phyloP scores from a whole-genome alignment of 257 asterid genomes.

The Salvia splendens region DNA sequence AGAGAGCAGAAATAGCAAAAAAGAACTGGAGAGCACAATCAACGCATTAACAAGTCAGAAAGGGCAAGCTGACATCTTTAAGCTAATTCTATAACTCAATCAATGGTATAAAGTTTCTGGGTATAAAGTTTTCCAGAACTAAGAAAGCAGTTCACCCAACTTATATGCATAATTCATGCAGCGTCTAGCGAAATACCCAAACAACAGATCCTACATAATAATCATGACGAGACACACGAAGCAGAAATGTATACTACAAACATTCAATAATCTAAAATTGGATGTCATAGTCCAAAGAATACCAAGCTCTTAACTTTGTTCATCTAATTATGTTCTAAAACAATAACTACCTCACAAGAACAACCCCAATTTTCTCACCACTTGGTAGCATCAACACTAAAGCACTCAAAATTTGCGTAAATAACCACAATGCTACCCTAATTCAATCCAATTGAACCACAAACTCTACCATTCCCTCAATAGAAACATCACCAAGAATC shows the following conservation, averaged over 20 bases:
- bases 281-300: slow-evolving; percentile 1
- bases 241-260: background rate
- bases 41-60: background rate
- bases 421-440: background rate
- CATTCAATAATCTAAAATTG: background rate
- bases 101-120: background rate
- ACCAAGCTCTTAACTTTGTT: background rate
- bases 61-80: background rate
- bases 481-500: slow-evolving; percentile 7
- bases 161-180: background rate
- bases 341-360: background rate
- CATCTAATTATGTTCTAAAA: slow-evolving; percentile 4
- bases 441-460: background rate
- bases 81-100: background rate
- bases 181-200: slow-evolving; percentile 10
- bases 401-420: slow-evolving; percentile 16
- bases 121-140: background rate
- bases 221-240: background rate
- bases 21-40: background rate
- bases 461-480: background rate
- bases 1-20: background rate
- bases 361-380: background rate
- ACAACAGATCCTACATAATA: background rate
- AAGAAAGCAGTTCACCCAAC: background rate
- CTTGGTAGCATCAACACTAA: background rate